A percentile compares a stretch with the other conserved stretches of the same genome.
Evolutionary conservation across 2,329 filamentous ascomycete genomes (phyloP).

Genomic region (Epichloe elymi): DNA sequence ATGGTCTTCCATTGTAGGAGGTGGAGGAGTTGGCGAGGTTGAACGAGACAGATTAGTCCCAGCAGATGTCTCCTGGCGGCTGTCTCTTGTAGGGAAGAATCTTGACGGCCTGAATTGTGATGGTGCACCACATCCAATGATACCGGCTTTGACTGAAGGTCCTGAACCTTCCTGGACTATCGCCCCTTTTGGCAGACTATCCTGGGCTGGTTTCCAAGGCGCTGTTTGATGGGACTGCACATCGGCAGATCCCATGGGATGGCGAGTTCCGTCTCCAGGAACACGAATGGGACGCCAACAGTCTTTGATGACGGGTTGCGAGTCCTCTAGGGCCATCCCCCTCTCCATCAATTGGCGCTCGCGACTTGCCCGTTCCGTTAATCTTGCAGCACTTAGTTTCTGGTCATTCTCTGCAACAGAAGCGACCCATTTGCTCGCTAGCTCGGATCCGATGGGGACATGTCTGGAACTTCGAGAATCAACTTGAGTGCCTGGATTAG

Average conservation of each 20-base stretch:
- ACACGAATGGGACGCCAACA: slow-evolving; percentile 36
- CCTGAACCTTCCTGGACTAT: slow-evolving; percentile 12
- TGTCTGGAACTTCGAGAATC: slow-evolving; percentile 20
- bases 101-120: slow-evolving; percentile 40
- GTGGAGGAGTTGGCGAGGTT: slow-evolving; percentile 55
- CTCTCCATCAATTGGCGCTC: slow-evolving; percentile 32
- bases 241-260: slow-evolving; percentile 13
- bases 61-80: slow-evolving; percentile 26
- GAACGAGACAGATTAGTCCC: slow-evolving; percentile 28
- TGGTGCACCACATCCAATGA: slow-evolving; percentile 20
- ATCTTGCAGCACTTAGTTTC: slow-evolving; percentile 25
- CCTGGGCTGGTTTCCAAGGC: slow-evolving; percentile 19
- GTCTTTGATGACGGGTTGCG: slow-evolving; percentile 37
- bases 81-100: slow-evolving; percentile 47
- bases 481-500: slow-evolving; percentile 12
- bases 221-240: slow-evolving; percentile 15
- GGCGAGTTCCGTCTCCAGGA: slow-evolving; percentile 24
- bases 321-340: slow-evolving; percentile 28
- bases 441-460: slow-evolving; percentile 15
- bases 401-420: slow-evolving; percentile 35
- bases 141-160: slow-evolving; percentile 13
- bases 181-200: slow-evolving; percentile 10
- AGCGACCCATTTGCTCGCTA: slow-evolving; percentile 29
- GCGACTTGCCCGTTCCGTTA: slow-evolving; percentile 26
- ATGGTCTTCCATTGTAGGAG: slow-evolving; percentile 56